These are phyloP conservation scores for Backusella morwellensis DNA, from an alignment of 192 early-diverging fungal species.

Conservation along the genomic window DNA sequence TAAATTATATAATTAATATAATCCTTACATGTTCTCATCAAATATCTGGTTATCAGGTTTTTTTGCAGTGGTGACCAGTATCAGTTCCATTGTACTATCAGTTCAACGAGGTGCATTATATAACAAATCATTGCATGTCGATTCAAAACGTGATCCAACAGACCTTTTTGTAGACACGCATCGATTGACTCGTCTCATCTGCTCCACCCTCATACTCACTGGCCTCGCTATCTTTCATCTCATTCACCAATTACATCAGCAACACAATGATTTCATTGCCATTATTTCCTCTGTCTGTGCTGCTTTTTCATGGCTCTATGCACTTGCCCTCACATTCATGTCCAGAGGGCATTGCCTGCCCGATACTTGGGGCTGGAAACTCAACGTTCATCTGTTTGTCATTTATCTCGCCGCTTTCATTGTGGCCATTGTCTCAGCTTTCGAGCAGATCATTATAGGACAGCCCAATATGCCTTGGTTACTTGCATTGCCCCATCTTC, in stretches of 20 bases:
- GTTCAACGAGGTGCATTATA: background rate
- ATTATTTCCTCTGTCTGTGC: background rate
- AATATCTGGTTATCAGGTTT: background rate
- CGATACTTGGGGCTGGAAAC: constrained; percentile 21
- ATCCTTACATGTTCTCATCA: background rate
- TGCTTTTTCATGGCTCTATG: constrained; percentile 26
- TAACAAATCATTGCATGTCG: background rate
- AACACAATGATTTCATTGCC: background rate
- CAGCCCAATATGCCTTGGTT: background rate
- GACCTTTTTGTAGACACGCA: background rate
- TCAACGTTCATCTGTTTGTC: constrained; percentile 34
- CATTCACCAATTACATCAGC: background rate
- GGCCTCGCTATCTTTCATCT: background rate
- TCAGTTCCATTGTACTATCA: background rate
- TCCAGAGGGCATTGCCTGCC: constrained; percentile 16
- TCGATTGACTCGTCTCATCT: constrained; percentile 6
- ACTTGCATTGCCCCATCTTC: background rate
- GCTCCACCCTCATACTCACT: background rate
- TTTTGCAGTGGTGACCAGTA: background rate
- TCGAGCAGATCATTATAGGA: background rate
- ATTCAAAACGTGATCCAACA: background rate
- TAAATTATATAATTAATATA: no score
- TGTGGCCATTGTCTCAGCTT: background rate
- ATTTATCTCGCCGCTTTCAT: background rate
- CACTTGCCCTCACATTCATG: constrained; percentile 12